These are phyloP conservation scores for Crithidia bombi DNA, from an alignment of 208 protist genomes.

Conservation along the genomic window DNA sequence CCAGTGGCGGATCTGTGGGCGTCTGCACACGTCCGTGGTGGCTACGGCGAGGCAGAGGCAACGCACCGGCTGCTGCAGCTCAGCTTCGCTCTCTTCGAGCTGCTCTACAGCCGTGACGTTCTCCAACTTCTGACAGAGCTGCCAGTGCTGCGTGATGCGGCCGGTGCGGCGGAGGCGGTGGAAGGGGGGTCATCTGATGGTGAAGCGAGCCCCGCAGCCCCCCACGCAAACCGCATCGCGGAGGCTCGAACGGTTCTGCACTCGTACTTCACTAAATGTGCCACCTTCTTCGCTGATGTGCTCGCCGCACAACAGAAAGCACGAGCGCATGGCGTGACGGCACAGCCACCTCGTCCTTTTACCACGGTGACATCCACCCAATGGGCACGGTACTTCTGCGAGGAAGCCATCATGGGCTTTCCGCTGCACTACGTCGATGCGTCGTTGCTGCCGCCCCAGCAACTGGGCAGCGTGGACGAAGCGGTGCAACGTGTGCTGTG, in stretches of 20 bases:
- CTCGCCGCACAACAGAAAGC: slow-evolving; percentile 11
- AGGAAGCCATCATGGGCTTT: slow-evolving; percentile 21
- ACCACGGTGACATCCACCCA: slow-evolving; percentile 14
- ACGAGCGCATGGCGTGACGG: not conserved
- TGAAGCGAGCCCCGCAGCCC: not conserved
- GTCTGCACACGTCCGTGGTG: slow-evolving; percentile 27
- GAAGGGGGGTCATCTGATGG: not conserved
- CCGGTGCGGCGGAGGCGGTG: not conserved
- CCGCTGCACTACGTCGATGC: slow-evolving; percentile 25
- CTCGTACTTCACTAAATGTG: slow-evolving; percentile 26
- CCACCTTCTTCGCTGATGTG: slow-evolving; percentile 19
- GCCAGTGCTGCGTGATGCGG: not conserved
- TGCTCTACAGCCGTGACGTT: slow-evolving; percentile 22
- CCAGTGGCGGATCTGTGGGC: slow-evolving; percentile 24
- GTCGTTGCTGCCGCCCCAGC: slow-evolving; percentile 1
- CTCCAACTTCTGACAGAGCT: slow-evolving; percentile 5
- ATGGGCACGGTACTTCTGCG: slow-evolving; percentile 27
- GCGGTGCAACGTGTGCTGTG: slow-evolving; percentile 23
- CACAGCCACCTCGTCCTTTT: not conserved
- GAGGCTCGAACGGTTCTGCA: slow-evolving; percentile 12
- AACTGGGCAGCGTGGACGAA: slow-evolving; percentile 24
- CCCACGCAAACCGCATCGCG: not conserved
- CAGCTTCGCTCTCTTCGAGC: slow-evolving; percentile 29
- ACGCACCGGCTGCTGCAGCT: slow-evolving; percentile 32
- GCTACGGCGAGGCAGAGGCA: slow-evolving; percentile 23